A percentile compares a stretch with the other conserved stretches of the same genome.
These are phyloP conservation scores for Aspergillus coremiiformis DNA, from an alignment of 495 filamentous ascomycete species.

Conservation along the genomic window DNA sequence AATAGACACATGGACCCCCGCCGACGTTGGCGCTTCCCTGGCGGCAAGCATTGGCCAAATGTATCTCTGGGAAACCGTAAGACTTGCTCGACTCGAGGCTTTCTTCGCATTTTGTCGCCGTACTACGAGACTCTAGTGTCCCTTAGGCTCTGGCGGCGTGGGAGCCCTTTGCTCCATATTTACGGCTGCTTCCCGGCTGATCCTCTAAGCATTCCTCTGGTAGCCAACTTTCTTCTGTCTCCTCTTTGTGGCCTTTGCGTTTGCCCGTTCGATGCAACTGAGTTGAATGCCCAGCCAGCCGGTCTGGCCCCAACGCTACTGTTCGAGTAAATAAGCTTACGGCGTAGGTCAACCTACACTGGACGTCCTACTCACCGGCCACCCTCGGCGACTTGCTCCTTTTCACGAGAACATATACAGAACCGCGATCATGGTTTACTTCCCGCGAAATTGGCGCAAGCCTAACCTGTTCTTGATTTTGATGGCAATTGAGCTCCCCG, in stretches of 20 bases:
- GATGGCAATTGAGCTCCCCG: conserved; percentile 60
- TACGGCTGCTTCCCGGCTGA: conserved; percentile 11
- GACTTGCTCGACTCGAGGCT: conserved; percentile 13
- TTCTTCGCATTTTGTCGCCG: conserved; percentile 12
- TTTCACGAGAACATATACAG: not conserved
- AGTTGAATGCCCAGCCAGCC: conserved; percentile 34
- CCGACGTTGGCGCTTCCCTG: conserved; percentile 34
- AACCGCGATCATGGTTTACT: conserved; percentile 23
- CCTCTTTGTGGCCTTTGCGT: not conserved
- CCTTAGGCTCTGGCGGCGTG: conserved; percentile 19
- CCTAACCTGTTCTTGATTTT: conserved; percentile 56
- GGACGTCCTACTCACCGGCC: not conserved
- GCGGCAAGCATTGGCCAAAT: conserved; percentile 37
- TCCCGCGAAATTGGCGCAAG: conserved; percentile 55
- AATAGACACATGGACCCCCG: conserved; percentile 15
- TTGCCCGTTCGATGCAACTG: conserved; percentile 23
- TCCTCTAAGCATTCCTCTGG: conserved; percentile 4
- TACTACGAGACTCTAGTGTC: conserved; percentile 10
- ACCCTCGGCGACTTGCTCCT: not conserved
- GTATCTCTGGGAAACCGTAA: conserved; percentile 28
- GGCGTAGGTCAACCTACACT: not conserved
- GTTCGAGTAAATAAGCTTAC: not conserved
- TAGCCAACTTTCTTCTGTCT: conserved; percentile 6
- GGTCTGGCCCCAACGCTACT: conserved; percentile 27
- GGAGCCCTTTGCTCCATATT: conserved; percentile 13